phyloP scores from a whole-genome alignment of 306 rosid species.

The Boehmeria nivea region DNA sequence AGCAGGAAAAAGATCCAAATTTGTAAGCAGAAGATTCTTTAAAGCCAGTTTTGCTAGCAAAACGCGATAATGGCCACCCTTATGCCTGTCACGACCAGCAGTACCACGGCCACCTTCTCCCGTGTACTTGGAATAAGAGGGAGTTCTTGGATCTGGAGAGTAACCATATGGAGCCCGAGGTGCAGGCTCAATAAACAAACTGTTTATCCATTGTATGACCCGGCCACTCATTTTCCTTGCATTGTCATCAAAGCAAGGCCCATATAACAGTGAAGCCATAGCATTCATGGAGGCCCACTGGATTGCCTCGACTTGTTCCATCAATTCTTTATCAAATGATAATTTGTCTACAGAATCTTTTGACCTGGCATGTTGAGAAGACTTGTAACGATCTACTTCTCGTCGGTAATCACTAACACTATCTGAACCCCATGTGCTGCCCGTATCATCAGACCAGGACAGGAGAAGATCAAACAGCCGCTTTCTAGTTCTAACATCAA shows the following conservation, averaged over 20 bases:
- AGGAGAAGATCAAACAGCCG: slow-evolving; percentile 89
- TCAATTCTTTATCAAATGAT: slow-evolving; percentile 91
- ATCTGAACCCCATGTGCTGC: slow-evolving; percentile 79
- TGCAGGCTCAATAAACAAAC: slow-evolving; percentile 87
- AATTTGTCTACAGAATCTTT: slow-evolving; percentile 96
- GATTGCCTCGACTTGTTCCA: slow-evolving; percentile 95
- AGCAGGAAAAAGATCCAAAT: slow-evolving; percentile 95
- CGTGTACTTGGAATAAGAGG: slow-evolving; percentile 75
- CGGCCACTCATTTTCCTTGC: slow-evolving; percentile 99
- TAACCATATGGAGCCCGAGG: slow-evolving; percentile 97
- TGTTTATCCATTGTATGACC: slow-evolving; percentile 90
- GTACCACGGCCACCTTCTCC: slow-evolving; percentile 86
- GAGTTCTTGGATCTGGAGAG: slow-evolving; percentile 99
- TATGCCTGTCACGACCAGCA: slow-evolving; percentile 87
- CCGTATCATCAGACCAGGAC: slow-evolving; percentile 88
- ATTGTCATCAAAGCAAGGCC: slow-evolving; percentile 98
- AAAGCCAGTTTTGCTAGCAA: slow-evolving; percentile 86
- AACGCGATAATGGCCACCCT: slow-evolving; percentile 83
- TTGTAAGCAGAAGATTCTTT: slow-evolving; percentile 85
- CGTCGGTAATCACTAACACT: slow-evolving; percentile 90
- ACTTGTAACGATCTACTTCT: slow-evolving; percentile 95
- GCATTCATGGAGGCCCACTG: slow-evolving; percentile 99
- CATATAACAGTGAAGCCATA: slow-evolving; percentile 92
- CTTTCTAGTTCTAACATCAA: slow-evolving; percentile 90
- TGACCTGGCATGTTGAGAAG: slow-evolving; percentile 93